Percentiles rank a stretch among this genome's conserved stretches.
Evolutionary conservation across 306 rosid species (phyloP).

Genomic region (Pyrus betulifolia): DNA sequence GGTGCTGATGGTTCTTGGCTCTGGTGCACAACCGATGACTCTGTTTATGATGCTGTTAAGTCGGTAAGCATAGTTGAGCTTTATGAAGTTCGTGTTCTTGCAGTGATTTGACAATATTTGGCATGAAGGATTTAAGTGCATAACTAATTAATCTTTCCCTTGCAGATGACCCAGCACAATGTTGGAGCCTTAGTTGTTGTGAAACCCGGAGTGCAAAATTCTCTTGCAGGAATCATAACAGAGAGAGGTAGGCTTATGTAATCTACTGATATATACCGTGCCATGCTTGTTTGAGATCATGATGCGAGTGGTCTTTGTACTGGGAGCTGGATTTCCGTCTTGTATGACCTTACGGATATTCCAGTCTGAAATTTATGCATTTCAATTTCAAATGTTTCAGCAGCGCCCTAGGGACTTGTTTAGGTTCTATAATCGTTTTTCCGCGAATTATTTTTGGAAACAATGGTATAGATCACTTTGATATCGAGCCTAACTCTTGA

Average conservation of each 20-base stretch:
- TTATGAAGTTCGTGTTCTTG: background rate
- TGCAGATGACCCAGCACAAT: slow-evolving; percentile 94
- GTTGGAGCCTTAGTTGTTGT: slow-evolving; percentile 98
- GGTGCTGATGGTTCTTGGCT: slow-evolving; percentile 99
- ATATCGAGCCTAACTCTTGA: background rate
- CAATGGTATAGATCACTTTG: background rate
- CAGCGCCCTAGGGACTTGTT: background rate
- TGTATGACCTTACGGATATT: no score
- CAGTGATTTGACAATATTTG: background rate
- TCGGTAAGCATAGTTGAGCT: slow-evolving; percentile 54
- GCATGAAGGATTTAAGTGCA: background rate
- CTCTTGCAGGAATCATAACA: slow-evolving; percentile 89
- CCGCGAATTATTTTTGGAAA: background rate
- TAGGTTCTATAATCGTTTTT: background rate
- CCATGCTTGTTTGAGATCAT: background rate
- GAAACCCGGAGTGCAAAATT: slow-evolving; percentile 62
- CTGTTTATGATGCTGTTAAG: slow-evolving; percentile 94
- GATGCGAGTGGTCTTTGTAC: background rate
- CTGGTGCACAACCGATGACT: slow-evolving; percentile 90
- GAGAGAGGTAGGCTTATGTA: slow-evolving; percentile 63
- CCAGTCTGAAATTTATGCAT: background rate
- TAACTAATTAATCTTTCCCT: slow-evolving; percentile 6
- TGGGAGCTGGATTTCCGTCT: background rate
- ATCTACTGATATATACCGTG: background rate
- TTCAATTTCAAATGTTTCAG: background rate